These are phyloP conservation scores for Achaetomiella virescens DNA, from an alignment of 495 filamentous ascomycete genomes.

Conservation along the genomic window DNA sequence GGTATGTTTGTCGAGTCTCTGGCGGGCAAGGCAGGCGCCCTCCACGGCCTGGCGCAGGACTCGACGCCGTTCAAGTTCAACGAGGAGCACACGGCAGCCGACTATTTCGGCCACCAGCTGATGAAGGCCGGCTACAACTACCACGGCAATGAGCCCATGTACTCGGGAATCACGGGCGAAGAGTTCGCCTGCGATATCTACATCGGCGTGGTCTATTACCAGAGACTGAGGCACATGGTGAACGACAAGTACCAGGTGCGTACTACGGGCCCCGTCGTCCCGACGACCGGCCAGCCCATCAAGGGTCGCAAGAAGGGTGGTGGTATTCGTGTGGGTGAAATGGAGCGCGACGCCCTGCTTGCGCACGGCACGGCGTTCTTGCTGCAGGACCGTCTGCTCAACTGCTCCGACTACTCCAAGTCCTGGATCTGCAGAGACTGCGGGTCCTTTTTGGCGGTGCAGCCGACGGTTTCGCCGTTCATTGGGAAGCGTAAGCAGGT, in stretches of 20 bases:
- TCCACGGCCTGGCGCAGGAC: constrained; percentile 92
- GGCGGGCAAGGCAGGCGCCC: constrained; percentile 86
- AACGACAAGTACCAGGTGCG: constrained; percentile 99
- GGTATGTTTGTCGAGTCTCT: constrained; percentile 98
- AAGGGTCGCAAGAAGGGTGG: constrained; percentile 93
- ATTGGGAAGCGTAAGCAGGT: constrained; percentile 53
- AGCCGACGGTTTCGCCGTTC: constrained; percentile 66
- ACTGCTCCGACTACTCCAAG: constrained; percentile 86
- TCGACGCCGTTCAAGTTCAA: constrained; percentile 91
- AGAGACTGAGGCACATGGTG: constrained; percentile 96
- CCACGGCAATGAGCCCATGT: constrained; percentile 97
- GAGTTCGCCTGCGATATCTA: constrained; percentile 95
- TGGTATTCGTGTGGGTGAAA: constrained; percentile 97
- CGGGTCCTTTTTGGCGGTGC: constrained; percentile 79
- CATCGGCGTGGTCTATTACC: constrained; percentile 95
- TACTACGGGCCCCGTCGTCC: constrained; percentile 85
- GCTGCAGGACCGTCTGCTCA: constrained; percentile 89
- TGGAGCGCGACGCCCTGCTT: constrained; percentile 92
- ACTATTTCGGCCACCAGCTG: constrained; percentile 95
- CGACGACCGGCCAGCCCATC: constrained; percentile 89
- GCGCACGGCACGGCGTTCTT: constrained; percentile 94
- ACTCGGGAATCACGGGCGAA: constrained; percentile 89
- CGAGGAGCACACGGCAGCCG: constrained; percentile 82
- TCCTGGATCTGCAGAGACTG: constrained; percentile 84
- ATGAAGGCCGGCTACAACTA: constrained; percentile 94